Evolutionary conservation across 345 rosid genomes (phyloP).

Genomic region (Pugionium dolabratum): DNA sequence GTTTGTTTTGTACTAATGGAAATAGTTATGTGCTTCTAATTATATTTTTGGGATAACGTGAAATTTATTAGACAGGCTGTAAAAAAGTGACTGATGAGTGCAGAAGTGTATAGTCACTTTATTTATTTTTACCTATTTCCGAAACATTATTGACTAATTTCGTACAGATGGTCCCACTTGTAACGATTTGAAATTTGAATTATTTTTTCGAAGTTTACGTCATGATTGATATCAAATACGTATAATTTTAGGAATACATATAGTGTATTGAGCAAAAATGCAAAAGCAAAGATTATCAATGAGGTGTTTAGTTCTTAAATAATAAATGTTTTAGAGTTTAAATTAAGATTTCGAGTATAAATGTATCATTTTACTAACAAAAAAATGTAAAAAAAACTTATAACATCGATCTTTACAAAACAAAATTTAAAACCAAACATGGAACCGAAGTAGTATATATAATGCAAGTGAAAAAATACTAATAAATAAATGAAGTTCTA

Average conservation of each 20-base stretch:
- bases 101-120: conserved; percentile 16
- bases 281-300: background rate
- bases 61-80: conserved; percentile 24
- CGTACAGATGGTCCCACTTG: conserved; percentile 32
- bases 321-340: no score
- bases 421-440: no score
- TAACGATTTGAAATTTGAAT: conserved; percentile 33
- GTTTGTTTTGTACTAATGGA: conserved; percentile 7
- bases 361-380: no score
- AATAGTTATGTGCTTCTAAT: background rate
- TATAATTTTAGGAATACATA: no score
- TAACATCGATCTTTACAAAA: no score
- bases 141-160: conserved; percentile 18
- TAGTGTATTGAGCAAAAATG: conserved; percentile 3
- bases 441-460: no score
- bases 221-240: conserved; percentile 16
- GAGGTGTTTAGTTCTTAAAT: background rate
- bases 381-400: no score
- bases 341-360: no score
- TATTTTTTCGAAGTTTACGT: conserved; percentile 23
- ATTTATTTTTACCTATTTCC: conserved; percentile 6
- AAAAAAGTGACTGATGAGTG: conserved; percentile 35
- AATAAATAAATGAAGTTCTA: background rate
- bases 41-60: conserved; percentile 3
- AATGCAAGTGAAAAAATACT: background rate